Evolutionary conservation across 2,329 filamentous ascomycete species (phyloP).

Genomic region (Penicillium corylophilum): DNA sequence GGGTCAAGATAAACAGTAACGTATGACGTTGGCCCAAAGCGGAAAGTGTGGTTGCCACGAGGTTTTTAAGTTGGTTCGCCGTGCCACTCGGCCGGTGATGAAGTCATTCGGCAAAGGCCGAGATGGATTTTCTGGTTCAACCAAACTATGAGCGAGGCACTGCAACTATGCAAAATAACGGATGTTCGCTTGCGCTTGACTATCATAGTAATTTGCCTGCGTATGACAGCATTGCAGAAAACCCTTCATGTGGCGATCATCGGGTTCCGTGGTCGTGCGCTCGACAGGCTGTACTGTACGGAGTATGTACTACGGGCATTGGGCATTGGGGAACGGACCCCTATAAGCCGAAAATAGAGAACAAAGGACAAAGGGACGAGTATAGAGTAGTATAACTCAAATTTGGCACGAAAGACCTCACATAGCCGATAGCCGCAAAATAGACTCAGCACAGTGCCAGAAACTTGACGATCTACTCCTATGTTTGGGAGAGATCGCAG

Average conservation of each 20-base stretch:
- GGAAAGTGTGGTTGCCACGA: background rate
- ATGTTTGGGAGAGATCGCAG: background rate
- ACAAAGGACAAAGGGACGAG: no score
- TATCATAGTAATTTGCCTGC: no score
- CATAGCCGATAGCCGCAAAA: background rate
- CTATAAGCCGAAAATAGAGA: no score
- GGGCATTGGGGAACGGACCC: no score
- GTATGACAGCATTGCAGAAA: background rate
- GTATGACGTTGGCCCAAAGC: background rate
- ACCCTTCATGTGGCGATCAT: no score
- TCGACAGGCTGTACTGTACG: no score
- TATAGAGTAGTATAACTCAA: no score
- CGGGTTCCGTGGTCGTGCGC: no score
- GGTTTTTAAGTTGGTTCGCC: background rate
- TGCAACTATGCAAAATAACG: background rate
- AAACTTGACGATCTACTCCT: background rate
- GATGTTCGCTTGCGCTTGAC: no score
- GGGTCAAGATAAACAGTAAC: background rate
- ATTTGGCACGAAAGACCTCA: background rate
- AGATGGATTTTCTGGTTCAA: background rate
- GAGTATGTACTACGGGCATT: no score
- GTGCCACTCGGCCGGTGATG: slow-evolving; percentile 1
- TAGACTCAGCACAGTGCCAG: background rate
- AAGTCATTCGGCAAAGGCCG: slow-evolving; percentile 8
- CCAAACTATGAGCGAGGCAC: background rate